Base-by-base conservation (phyloP, 352 stramenopile species). In the Elongisporangium undulatum region DNA sequence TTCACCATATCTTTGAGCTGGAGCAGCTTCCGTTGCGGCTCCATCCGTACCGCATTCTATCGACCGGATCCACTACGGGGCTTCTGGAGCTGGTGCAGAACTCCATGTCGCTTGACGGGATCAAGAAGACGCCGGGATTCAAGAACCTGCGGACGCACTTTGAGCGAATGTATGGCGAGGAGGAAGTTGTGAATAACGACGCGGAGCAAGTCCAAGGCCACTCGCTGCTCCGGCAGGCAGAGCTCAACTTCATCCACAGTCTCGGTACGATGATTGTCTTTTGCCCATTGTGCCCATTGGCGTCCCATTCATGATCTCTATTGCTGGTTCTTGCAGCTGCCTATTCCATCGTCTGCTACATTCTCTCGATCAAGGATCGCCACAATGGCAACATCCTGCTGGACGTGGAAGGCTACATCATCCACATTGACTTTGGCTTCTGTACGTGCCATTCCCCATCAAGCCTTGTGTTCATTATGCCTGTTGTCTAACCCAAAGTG, bases 371-470 rank as follows among this genome's bases (percentile, higher is more conserved):
- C 68, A 99, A 99, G 67, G 97, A 99, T 72, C 87, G 97, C 7
- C 97, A 99, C 83, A 99, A 99, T 69, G 97, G 97, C 48, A 99
- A 99, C 71, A 98, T 99, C 59, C 96, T 99, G 85, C 93, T 99
- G 53, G 97, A 99, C 66, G 94, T 91, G 15, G 82, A 96, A 61
- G 97, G 97, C 5, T 95, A 98, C 64, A 76, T 99, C 22, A 89
- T 99, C 38, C 96, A 99, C 77, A 99, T 99, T 70, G 97, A 99
- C 75, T 99, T 99, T 85, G 97, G 97, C 26, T 99, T 99, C 73
- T 90, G 83, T 92, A 79, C 52, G 77, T 85, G 9, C 29, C 58
- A 15, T 39, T 16, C 4, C 20, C n/a, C 38, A 26, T 22, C 17
- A 12, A 8, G 17, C 24, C 13, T 17, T 1, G 8, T 16, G 10